Percentiles rank a stretch among this genome's conserved stretches.
These are phyloP conservation scores for Panicum miliaceum DNA, from an alignment of 176 grass and related monocot genomes.

Conservation along the genomic window DNA sequence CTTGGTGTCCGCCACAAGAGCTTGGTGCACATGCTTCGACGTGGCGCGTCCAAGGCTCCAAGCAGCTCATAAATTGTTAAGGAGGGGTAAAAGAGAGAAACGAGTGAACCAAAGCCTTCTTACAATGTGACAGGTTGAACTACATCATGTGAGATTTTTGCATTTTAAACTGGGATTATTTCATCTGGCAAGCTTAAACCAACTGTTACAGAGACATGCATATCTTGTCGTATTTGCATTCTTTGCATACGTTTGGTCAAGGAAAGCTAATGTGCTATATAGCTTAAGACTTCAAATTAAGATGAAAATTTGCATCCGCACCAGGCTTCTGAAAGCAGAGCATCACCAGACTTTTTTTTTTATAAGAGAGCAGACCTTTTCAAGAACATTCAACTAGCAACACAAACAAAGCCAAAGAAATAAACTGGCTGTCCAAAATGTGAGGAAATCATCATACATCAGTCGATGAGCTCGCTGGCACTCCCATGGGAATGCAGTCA, in stretches of 20 bases:
- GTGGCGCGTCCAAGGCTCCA: conserved; percentile 33
- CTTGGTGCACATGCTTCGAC: neutral
- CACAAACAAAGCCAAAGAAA: neutral
- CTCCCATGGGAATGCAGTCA: conserved; percentile 14
- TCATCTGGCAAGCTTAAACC: too few species aligned
- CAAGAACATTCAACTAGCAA: neutral
- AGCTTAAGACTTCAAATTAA: neutral
- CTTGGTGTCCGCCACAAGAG: neutral
- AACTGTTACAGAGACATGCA: too few species aligned
- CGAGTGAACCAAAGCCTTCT: too few species aligned
- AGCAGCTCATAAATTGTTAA: neutral
- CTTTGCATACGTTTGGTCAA: neutral
- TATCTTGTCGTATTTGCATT: too few species aligned
- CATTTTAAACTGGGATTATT: too few species aligned
- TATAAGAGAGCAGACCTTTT: neutral
- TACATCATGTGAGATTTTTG: too few species aligned
- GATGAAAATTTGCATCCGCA: neutral
- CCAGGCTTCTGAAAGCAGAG: too few species aligned
- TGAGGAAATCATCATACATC: conserved; percentile 10
- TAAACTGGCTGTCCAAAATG: neutral
- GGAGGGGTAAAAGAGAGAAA: neutral
- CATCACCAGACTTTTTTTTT: neutral
- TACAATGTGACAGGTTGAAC: too few species aligned
- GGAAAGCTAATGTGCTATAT: too few species aligned
- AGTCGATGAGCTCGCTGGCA: conserved; percentile 7